A percentile compares a stretch with the other conserved stretches of the same genome.
These are phyloP conservation scores for Suillus subaureus DNA, from an alignment of 768 basidiomycete species.

Conservation along the genomic window DNA sequence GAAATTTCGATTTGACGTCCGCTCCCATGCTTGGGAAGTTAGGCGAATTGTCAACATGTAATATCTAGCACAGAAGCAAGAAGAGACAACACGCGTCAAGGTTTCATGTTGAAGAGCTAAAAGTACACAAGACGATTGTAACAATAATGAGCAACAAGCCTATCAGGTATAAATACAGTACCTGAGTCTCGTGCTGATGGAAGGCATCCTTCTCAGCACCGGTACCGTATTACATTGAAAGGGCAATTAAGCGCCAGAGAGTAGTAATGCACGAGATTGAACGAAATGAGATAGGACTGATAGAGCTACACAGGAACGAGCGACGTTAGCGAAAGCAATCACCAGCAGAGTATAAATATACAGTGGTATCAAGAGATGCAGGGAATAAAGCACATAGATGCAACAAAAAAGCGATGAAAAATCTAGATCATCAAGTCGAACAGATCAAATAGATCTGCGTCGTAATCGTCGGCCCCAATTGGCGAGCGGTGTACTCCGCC, in stretches of 20 bases:
- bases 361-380: conserved; percentile 2
- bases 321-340: conserved; percentile 5
- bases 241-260: neutral
- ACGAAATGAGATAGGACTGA: conserved; percentile 1
- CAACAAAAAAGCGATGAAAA: neutral
- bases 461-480: conserved; percentile 34
- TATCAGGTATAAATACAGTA: neutral
- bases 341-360: neutral
- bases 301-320: conserved; percentile 12
- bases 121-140: neutral
- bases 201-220: neutral
- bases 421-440: neutral
- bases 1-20: neutral
- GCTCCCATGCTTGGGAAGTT: neutral
- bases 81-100: neutral
- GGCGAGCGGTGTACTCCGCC: conserved; percentile 37
- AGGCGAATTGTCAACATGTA: neutral
- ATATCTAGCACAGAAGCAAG: neutral
- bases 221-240: neutral
- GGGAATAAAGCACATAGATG: conserved; percentile 8
- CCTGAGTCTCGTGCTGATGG: neutral
- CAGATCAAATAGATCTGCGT: conserved; percentile 26
- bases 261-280: conserved; percentile 4
- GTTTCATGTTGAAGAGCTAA: neutral
- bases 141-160: neutral